Base-by-base conservation (phyloP, 2,329 filamentous ascomycete species). In the Plenodomus lindquistii region DNA sequence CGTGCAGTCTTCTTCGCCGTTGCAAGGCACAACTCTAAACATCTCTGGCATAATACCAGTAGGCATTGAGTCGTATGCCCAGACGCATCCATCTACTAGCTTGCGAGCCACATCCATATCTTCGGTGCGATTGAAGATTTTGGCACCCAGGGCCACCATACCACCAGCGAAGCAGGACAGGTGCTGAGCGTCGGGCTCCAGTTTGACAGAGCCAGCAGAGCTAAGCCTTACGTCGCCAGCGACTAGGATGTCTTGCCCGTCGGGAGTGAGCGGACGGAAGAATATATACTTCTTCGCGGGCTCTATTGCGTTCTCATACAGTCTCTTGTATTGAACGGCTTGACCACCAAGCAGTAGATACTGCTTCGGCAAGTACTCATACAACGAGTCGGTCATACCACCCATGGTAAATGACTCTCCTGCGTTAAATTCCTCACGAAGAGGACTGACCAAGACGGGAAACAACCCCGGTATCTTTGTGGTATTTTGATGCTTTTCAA, bases 261-360 rank as follows among this genome's bases (percentile, higher is more conserved):
- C 76, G 6, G 84, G 81, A 17, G 85, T 81, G 83, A 94, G 87
- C 0, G 91, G 91, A 4, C 87, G 82, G 73, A 84, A 96, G 48
- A 96, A 82, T 9, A 96, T 79, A 69, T 88, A 81, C 55, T 90
- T 80, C 57, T 88, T 87, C 29, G 87, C 83, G 0, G 84, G 84
- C 4, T 86, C 82, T 22, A 86, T 81, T 3, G 85, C 81, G 47
- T 82, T 82, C 48, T 86, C 79, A 66, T 95, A 91, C 73, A 96
- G 81, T 17, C 80, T 81, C 52, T 80, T 78, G 70, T 95, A 95
- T 66, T 91, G 88, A 22, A 80, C 74, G 54, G 86, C 83, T 1
- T 85, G 78, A 1, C 91, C 91, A 48, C 89, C 89, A 2, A 96
- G 81, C 4, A 96, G 80, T 11, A 94, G 74, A 64, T 87, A 88